Conservation (phyloP, 2,329 filamentous ascomycete species). For the Cercospora zeina region DNA sequence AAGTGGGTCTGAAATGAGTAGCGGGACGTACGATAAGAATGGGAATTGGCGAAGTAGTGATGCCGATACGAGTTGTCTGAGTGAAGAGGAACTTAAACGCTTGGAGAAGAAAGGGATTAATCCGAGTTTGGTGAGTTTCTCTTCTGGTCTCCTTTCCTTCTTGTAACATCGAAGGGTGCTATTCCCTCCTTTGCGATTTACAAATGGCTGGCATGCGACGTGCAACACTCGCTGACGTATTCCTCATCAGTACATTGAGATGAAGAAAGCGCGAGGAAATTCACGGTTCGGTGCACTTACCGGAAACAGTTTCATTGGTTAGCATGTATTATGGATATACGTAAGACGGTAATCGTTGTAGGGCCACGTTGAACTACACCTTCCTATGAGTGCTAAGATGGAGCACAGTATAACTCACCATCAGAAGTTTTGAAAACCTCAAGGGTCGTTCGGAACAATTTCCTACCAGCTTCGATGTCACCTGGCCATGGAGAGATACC, state of each 20-base stretch:
- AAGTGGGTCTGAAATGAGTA: constrained; percentile 29
- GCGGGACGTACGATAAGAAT: constrained; percentile 7
- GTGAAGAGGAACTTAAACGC: constrained; percentile 47
- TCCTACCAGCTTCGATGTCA: no score
- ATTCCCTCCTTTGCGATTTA: no score
- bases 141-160: not conserved
- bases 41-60: constrained; percentile 45
- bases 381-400: not conserved
- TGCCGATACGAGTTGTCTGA: constrained; percentile 44
- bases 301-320: constrained; percentile 30
- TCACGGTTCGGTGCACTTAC: constrained; percentile 34
- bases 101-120: constrained; percentile 52
- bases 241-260: constrained; percentile 47
- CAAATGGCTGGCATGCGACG: not conserved
- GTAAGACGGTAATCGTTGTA: not conserved
- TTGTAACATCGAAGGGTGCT: not conserved
- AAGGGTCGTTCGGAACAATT: no score
- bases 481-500: no score
- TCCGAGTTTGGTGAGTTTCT: constrained; percentile 23
- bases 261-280: constrained; percentile 48
- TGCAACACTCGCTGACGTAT: constrained; percentile 25
- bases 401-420: not conserved
- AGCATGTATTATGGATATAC: not conserved
- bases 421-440: no score
- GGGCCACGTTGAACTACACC: not conserved